Conservation (phyloP, 2,329 filamentous ascomycete species). For the Kalmusia sp. region DNA sequence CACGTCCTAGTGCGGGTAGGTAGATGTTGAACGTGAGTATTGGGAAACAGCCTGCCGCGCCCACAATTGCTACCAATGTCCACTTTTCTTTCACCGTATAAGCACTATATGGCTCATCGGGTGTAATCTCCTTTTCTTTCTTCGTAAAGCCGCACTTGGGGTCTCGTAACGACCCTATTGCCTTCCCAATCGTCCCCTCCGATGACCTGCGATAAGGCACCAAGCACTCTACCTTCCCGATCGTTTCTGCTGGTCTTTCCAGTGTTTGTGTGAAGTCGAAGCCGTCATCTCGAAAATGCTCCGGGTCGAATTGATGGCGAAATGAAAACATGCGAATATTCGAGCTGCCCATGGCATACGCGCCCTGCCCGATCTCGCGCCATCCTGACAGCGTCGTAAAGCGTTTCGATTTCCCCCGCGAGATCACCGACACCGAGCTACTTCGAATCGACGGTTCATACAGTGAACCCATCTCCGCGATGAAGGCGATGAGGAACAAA, state of each 20-base stretch:
- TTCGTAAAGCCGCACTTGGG: not conserved
- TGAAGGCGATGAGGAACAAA: not conserved
- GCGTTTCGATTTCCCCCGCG: constrained; percentile 12
- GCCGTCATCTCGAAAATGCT: constrained; percentile 14
- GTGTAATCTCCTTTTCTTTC: not conserved
- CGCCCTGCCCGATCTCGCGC: constrained; percentile 22
- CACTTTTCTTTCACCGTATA: constrained; percentile 18
- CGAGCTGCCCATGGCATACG: constrained; percentile 22
- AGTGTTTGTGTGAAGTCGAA: constrained; percentile 6
- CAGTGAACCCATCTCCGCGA: constrained; percentile 14
- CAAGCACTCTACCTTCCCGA: not conserved
- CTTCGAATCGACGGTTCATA: constrained; percentile 17
- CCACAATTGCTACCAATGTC: constrained; percentile 29
- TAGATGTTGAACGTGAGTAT: constrained; percentile 55
- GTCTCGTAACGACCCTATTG: constrained; percentile 7
- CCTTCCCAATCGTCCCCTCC: constrained; percentile 15
- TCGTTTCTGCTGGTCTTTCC: not conserved
- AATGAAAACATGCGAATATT: constrained; percentile 23
- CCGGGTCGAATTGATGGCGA: constrained; percentile 23
- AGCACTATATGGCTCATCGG: constrained; percentile 16
- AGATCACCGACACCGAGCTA: constrained; percentile 10
- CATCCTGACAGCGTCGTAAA: constrained; percentile 29
- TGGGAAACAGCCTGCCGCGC: constrained; percentile 51
- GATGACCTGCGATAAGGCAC: constrained; percentile 8
- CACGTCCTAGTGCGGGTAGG: constrained; percentile 50